Percentiles rank a stretch among this genome's conserved stretches.
Evolutionary conservation across 2,329 filamentous ascomycete genomes (phyloP).

Genomic region (Colletotrichum sp.): DNA sequence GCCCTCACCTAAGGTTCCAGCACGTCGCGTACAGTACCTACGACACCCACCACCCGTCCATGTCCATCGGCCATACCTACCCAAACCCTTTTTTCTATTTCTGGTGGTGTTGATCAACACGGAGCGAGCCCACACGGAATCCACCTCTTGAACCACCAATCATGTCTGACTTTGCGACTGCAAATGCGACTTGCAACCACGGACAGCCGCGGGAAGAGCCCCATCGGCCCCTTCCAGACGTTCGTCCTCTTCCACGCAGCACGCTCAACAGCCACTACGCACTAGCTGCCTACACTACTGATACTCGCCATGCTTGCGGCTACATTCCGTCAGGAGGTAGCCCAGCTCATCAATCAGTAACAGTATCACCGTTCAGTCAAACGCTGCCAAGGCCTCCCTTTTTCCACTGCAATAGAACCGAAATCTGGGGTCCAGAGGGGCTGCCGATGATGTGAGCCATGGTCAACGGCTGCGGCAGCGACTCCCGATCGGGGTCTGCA

Average conservation of each 20-base stretch:
- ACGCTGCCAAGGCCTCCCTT: slow-evolving; percentile 10
- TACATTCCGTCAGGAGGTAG: neutral
- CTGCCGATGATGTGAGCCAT: slow-evolving; percentile 6
- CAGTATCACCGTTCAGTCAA: slow-evolving; percentile 4
- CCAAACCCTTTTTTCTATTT: neutral
- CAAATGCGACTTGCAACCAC: neutral
- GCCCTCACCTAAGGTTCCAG: neutral
- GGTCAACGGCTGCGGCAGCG: neutral
- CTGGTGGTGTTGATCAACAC: neutral
- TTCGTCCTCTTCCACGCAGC: neutral
- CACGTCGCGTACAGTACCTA: neutral
- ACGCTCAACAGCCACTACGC: neutral
- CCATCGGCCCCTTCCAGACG: neutral
- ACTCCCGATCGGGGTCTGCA: slow-evolving; percentile 3
- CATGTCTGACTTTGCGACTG: neutral
- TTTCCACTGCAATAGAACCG: neutral
- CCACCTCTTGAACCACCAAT: neutral
- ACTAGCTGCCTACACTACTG: neutral
- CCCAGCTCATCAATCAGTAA: slow-evolving; percentile 18
- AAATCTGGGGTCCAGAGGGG: neutral
- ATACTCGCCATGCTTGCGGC: neutral
- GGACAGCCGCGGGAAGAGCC: neutral
- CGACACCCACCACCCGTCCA: neutral
- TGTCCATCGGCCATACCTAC: neutral
- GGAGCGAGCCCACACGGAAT: neutral